Evolutionary conservation across 2,329 filamentous ascomycete species (phyloP).

Genomic region (Coniella lustricola): DNA sequence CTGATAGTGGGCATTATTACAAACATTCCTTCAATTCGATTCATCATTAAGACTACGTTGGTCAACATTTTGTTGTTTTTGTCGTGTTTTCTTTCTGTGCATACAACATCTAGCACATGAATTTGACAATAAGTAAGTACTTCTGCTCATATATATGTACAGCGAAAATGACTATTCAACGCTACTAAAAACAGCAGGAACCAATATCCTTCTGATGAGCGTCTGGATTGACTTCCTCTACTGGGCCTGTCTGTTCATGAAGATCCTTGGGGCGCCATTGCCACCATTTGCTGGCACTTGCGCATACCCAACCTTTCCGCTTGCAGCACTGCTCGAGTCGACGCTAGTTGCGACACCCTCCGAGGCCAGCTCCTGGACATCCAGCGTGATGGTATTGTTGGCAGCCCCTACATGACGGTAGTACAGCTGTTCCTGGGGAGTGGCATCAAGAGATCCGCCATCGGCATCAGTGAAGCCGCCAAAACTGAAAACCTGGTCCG

Average conservation of each 20-base stretch:
- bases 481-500: constrained; percentile 50
- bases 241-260: constrained; percentile 18
- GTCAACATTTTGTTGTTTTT: too few relatives aligned
- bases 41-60: too few relatives aligned
- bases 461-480: constrained; percentile 30
- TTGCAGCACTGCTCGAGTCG: constrained; percentile 1
- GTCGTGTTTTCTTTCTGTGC: too few relatives aligned
- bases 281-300: constrained; percentile 11
- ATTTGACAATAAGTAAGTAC: too few relatives aligned
- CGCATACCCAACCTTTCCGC: constrained; percentile 9
- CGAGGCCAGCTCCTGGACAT: constrained; percentile 35
- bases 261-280: constrained; percentile 17
- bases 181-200: too few relatives aligned
- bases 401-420: constrained; percentile 46
- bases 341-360: not conserved
- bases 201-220: too few relatives aligned
- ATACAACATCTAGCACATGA: too few relatives aligned
- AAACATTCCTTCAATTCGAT: too few relatives aligned
- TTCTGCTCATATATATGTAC: too few relatives aligned
- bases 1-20: too few relatives aligned
- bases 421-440: constrained; percentile 42
- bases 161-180: too few relatives aligned
- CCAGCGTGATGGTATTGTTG: constrained; percentile 45
- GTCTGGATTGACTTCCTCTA: too few relatives aligned
- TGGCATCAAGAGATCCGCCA: constrained; percentile 17